Base-by-base conservation (phyloP, 176 grass and related monocot species). In the Avena atlantica region DNA sequence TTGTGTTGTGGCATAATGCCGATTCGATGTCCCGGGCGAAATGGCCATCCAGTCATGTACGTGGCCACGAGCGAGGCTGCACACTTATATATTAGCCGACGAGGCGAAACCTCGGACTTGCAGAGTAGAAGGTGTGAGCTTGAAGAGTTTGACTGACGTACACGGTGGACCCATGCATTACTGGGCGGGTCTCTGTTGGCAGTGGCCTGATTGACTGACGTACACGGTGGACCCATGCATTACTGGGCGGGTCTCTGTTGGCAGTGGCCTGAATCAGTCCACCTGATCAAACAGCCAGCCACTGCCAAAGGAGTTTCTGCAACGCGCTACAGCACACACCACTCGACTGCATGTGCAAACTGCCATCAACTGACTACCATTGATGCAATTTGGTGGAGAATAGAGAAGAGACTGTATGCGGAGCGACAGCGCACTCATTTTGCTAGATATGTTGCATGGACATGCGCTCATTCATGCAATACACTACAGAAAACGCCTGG, bases 111-210 rank as follows among this genome's bases (percentile, higher is more conserved):
- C 20, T 68, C 29, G 14, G 13, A 36, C 14, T 8, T 37, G 27
- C 13, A 67, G 25, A 55, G 13, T 55, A 55, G 14, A 15, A 55
- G 52, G 52, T 15, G 12, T 15, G 52, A 15, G 45, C 45, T 48
- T 15, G 2, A 55, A 55, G 52, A 55, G 12, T 12, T 2, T 15
- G 52, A 15, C 52, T 15, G 12, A 55, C 13, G 52, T 55, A 55
- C 13, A 42, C 40, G 40, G 40, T 14, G 14, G 14, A 2, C 13
- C 8, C 13, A 55, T 79, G 87, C 83, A 86, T 86, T 83, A 78
- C 67, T n/a, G 90, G 87, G 87, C 47, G 19, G 40, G 66, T 51
- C 90, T 80, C 50, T 79, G 67, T 75, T 61, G 87, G 90, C 80
- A 92, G 87, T 78, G 40, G 66, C 57, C 76, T 48, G 45, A 48